phyloP scores from a whole-genome alignment of 805 yeast genomes.

The Brettanomyces custersianus region DNA sequence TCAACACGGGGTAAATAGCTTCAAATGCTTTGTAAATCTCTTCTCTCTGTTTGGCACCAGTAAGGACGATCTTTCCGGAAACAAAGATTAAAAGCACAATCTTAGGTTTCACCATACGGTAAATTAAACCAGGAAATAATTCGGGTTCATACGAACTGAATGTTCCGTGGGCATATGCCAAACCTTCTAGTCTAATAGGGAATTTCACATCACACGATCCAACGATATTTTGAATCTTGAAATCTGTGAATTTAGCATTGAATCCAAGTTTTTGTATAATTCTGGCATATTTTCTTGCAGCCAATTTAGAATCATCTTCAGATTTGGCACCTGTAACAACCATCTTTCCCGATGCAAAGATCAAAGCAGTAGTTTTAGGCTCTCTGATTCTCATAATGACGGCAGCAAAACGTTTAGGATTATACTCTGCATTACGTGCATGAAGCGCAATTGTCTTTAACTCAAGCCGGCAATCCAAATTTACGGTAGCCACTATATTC shows the following conservation, averaged over 20 bases:
- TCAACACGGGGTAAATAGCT: conserved; percentile 95
- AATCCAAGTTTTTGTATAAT: conserved; percentile 96
- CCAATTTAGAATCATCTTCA: conserved; percentile 96
- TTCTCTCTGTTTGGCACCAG: conserved; percentile 98
- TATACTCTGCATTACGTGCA: conserved; percentile 98
- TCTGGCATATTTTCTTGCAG: conserved; percentile 95
- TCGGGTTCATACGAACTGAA: conserved; percentile 98
- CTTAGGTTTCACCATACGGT: conserved; percentile 99
- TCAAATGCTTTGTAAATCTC: conserved; percentile 98
- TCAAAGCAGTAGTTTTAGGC: conserved; percentile 95
- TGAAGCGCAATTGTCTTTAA: conserved; percentile 95
- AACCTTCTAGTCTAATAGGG: conserved; percentile 94
- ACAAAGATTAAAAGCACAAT: conserved; percentile 93
- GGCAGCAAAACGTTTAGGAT: conserved; percentile 98
- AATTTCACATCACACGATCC: conserved; percentile 98
- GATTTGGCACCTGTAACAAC: conserved; percentile 99
- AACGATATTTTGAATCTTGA: conserved; percentile 95
- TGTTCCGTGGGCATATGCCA: conserved; percentile 97
- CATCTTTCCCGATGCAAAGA: conserved; percentile 98
- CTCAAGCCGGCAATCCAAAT: conserved; percentile 91
- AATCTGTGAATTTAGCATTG: conserved; percentile 95
- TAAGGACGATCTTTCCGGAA: conserved; percentile 92
- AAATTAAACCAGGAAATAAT: conserved; percentile 93
- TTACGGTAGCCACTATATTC: conserved; percentile 96
- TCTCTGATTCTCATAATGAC: conserved; percentile 99